A percentile compares a stretch with the other conserved stretches of the same genome.
These are phyloP conservation scores for Jacaranda copaia DNA, from an alignment of 257 asterid species.

Conservation along the genomic window DNA sequence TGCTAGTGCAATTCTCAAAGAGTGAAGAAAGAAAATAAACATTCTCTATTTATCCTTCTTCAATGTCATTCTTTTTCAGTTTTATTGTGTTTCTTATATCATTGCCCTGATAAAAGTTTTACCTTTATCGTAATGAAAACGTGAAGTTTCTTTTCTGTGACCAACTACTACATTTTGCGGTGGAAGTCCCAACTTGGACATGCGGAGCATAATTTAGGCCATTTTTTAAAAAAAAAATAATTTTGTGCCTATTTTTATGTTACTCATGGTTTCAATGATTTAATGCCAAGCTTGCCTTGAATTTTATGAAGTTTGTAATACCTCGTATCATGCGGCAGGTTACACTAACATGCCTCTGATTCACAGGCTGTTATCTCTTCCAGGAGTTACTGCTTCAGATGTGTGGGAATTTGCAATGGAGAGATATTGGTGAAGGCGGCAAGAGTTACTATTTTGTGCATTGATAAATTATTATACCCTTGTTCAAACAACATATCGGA, in stretches of 20 bases:
- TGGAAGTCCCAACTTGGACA: neutral
- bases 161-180: neutral
- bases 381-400: neutral
- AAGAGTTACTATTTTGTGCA: neutral
- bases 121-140: neutral
- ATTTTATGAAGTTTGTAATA: neutral
- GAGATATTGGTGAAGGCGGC: neutral
- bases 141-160: neutral
- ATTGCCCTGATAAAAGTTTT: neutral
- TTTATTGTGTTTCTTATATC: neutral
- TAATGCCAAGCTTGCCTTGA: neutral
- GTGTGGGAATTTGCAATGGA: neutral
- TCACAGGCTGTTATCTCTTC: neutral
- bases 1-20: neutral
- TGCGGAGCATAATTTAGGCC: no score
- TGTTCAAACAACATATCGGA: neutral
- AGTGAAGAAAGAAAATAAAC: neutral
- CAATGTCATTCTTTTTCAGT: neutral
- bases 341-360: neutral
- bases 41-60: neutral
- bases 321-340: neutral
- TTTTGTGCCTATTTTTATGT: neutral
- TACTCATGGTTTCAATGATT: neutral
- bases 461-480: slow-evolving; percentile 3
- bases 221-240: no score